Evolutionary conservation across 2,329 filamentous ascomycete genomes (phyloP).

Genomic region (Calonectria henricotiae): DNA sequence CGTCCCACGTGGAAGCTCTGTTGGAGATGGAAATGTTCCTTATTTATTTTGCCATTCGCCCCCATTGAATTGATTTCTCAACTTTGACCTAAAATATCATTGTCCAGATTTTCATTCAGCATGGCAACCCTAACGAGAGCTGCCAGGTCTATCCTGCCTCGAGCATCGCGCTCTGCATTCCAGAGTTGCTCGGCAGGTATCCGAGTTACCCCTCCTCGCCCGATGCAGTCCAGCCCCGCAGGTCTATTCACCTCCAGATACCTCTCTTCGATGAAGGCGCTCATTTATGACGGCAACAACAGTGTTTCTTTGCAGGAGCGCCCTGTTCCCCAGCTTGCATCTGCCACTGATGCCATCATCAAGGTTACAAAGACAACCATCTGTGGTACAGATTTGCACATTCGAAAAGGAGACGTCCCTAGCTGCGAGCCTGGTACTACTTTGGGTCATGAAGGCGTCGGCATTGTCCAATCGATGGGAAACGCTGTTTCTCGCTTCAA

Average conservation of each 20-base stretch:
- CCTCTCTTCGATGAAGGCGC: conserved; percentile 62
- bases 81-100: neutral
- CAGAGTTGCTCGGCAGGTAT: neutral
- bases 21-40: too few relatives aligned
- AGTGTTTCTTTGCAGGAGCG: conserved; percentile 60
- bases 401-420: conserved; percentile 69
- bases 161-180: conserved; percentile 4
- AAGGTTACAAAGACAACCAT: conserved; percentile 66
- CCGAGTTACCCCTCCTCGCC: conserved; percentile 7
- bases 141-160: conserved; percentile 1
- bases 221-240: neutral
- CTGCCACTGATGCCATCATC: conserved; percentile 66
- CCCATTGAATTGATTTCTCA: neutral
- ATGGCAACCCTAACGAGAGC: neutral
- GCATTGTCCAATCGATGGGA: conserved; percentile 64
- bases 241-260: neutral
- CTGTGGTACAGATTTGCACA: conserved; percentile 72
- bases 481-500: conserved; percentile 64
- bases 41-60: conserved; percentile 4
- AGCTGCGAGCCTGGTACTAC: conserved; percentile 64
- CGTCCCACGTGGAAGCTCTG: neutral
- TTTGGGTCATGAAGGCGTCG: conserved; percentile 71
- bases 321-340: conserved; percentile 60
- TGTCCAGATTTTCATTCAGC: too few relatives aligned
- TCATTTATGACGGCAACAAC: conserved; percentile 61